A percentile compares a stretch with the other conserved stretches of the same genome.
These are phyloP conservation scores for Hypoxylon sp. DNA, from an alignment of 2,329 filamentous ascomycete species.

Conservation along the genomic window DNA sequence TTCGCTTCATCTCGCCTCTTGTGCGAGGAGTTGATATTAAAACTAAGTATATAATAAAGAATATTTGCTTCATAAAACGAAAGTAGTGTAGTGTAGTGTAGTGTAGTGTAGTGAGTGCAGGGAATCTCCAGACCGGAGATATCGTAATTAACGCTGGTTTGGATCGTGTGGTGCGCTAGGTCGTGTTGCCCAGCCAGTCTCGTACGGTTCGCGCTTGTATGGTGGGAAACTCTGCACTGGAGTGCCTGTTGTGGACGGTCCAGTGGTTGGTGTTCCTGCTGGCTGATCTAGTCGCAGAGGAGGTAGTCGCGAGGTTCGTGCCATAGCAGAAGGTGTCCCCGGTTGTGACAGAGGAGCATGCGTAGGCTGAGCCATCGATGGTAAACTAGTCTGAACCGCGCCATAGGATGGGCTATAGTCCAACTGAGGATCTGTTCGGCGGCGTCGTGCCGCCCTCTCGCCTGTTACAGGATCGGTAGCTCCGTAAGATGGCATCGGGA, in stretches of 20 bases:
- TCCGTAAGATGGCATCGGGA: constrained; percentile 53
- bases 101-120: constrained; percentile 34
- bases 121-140: constrained; percentile 2
- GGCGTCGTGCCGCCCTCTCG: constrained; percentile 64
- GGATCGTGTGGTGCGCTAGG: constrained; percentile 46
- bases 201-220: constrained; percentile 56
- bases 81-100: constrained; percentile 43
- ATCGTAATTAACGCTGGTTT: constrained; percentile 41
- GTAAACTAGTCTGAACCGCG: constrained; percentile 58
- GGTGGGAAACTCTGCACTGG: constrained; percentile 50
- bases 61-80: constrained; percentile 43
- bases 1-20: constrained; percentile 18
- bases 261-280: constrained; percentile 46
- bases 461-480: constrained; percentile 61
- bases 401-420: constrained; percentile 61
- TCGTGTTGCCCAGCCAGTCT: constrained; percentile 59
- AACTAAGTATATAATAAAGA: constrained; percentile 40
- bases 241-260: constrained; percentile 46
- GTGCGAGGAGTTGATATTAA: constrained; percentile 41
- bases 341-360: constrained; percentile 57
- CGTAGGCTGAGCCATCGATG: constrained; percentile 59
- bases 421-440: constrained; percentile 64
- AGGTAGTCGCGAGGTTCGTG: constrained; percentile 62
- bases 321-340: constrained; percentile 51
- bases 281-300: constrained; percentile 65